Percentiles rank a stretch among this genome's conserved stretches.
Evolutionary conservation across 2,329 filamentous ascomycete species (phyloP).

Genomic region (Arthrobotrys entomopaga): DNA sequence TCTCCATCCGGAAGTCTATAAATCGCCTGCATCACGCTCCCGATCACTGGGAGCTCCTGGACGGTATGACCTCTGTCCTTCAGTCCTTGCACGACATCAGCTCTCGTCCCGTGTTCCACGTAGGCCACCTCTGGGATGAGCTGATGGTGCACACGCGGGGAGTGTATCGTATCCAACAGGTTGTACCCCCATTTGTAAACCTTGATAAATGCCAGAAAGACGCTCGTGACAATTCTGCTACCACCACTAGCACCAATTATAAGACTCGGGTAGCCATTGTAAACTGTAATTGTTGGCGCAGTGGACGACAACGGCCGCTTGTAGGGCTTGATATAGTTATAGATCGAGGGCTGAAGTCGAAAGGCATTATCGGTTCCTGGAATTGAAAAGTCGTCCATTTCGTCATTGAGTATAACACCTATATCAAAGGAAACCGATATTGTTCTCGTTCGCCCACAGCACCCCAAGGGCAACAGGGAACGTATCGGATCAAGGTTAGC

Average conservation of each 20-base stretch:
- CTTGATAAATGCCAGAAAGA: slow-evolving; percentile 58
- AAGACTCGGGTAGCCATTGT: slow-evolving; percentile 56
- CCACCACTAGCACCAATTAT: slow-evolving; percentile 58
- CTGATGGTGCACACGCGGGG: slow-evolving; percentile 58
- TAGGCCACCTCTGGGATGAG: slow-evolving; percentile 57
- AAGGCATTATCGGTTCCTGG: slow-evolving; percentile 57
- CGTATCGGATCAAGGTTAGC: slow-evolving; percentile 36
- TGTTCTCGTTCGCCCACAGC: slow-evolving; percentile 10
- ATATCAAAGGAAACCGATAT: background rate
- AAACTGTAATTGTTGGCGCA: slow-evolving; percentile 57
- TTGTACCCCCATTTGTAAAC: slow-evolving; percentile 57
- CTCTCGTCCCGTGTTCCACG: slow-evolving; percentile 53
- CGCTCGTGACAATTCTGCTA: slow-evolving; percentile 58
- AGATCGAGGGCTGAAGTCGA: slow-evolving; percentile 56
- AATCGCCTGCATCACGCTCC: slow-evolving; percentile 58
- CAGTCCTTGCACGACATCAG: slow-evolving; percentile 55
- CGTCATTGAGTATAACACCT: slow-evolving; percentile 57
- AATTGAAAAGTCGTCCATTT: slow-evolving; percentile 59
- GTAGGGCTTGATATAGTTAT: slow-evolving; percentile 58
- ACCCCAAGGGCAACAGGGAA: slow-evolving; percentile 7
- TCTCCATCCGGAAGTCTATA: slow-evolving; percentile 51
- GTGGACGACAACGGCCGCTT: slow-evolving; percentile 58
- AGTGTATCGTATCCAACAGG: slow-evolving; percentile 57
- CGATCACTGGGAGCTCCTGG: slow-evolving; percentile 47
- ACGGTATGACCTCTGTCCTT: slow-evolving; percentile 56